Evolutionary conservation across 805 yeast species (phyloP).

Genomic region (Brettanomyces custersianus): DNA sequence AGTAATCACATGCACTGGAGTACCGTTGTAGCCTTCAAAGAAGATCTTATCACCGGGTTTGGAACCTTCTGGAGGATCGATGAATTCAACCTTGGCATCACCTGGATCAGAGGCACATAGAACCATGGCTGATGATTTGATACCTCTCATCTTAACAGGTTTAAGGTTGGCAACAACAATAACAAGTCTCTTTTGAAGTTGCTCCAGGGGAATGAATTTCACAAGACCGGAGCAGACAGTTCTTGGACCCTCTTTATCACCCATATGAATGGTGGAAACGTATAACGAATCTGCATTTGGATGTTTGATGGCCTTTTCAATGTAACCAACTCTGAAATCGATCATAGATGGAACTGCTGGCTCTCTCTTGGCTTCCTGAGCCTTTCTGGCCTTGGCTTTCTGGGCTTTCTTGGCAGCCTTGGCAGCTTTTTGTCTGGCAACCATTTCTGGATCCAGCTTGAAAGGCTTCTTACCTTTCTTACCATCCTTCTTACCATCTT

Average conservation of each 20-base stretch:
- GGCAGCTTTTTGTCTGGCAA: constrained; percentile 26
- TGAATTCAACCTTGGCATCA: constrained; percentile 76
- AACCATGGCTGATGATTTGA: constrained; percentile 94
- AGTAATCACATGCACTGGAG: constrained; percentile 85
- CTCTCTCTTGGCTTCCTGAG: constrained; percentile 46
- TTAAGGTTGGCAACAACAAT: constrained; percentile 91
- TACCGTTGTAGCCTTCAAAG: constrained; percentile 84
- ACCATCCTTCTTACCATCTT: constrained; percentile 5
- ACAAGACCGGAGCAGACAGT: constrained; percentile 97
- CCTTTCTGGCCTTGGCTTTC: constrained; percentile 47
- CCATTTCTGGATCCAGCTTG: constrained; percentile 15
- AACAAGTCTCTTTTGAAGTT: constrained; percentile 89
- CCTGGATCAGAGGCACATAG: constrained; percentile 68
- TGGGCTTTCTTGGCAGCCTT: constrained; percentile 33
- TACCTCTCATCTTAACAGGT: constrained; percentile 97
- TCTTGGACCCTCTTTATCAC: constrained; percentile 95
- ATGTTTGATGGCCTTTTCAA: constrained; percentile 92
- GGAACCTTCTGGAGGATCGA: constrained; percentile 88
- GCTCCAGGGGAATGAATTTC: constrained; percentile 80
- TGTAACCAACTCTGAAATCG: constrained; percentile 93
- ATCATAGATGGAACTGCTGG: constrained; percentile 68
- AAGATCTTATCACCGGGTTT: constrained; percentile 94
- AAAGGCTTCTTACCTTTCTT: constrained; percentile 8
- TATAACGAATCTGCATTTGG: constrained; percentile 97
- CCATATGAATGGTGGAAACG: constrained; percentile 93